These are phyloP conservation scores for Reutealis trisperma DNA, from an alignment of 345 rosid species.

Conservation along the genomic window DNA sequence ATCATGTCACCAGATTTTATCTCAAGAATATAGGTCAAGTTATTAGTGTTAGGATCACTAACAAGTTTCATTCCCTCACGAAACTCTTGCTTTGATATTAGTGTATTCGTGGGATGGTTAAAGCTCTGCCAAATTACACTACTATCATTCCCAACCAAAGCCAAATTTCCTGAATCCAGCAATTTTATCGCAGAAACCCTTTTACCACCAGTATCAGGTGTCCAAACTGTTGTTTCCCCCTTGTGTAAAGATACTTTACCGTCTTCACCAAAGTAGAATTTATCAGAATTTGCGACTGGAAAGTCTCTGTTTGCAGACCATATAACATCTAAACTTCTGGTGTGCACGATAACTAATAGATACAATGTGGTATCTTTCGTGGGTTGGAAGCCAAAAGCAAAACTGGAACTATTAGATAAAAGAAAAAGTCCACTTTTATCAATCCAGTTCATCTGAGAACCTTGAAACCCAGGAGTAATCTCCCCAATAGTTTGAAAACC, in stretches of 20 bases:
- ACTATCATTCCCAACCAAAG: constrained; percentile 46
- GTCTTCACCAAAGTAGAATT: constrained; percentile 46
- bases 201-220: constrained; percentile 43
- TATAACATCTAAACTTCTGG: constrained; percentile 34
- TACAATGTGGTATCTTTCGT: constrained; percentile 48
- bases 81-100: constrained; percentile 64
- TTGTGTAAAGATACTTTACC: constrained; percentile 59
- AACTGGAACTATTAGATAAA: constrained; percentile 54
- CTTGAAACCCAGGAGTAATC: constrained; percentile 51
- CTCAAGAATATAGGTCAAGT: constrained; percentile 68
- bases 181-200: constrained; percentile 66
- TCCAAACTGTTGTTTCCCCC: constrained; percentile 59
- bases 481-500: constrained; percentile 36
- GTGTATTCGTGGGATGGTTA: constrained; percentile 75
- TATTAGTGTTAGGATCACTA: constrained; percentile 47
- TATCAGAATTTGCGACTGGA: constrained; percentile 67
- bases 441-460: constrained; percentile 74
- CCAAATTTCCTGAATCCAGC: constrained; percentile 82
- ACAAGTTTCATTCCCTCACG: constrained; percentile 69
- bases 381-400: constrained; percentile 60
- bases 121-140: constrained; percentile 79
- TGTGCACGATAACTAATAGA: constrained; percentile 58
- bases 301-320: constrained; percentile 81
- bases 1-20: constrained; percentile 76
- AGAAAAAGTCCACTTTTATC: constrained; percentile 67